Evolutionary conservation across 768 basidiomycete species (phyloP), one percentile per base, ranked within the genome.

Genomic region (Pleurotus cornucopiae): DNA sequence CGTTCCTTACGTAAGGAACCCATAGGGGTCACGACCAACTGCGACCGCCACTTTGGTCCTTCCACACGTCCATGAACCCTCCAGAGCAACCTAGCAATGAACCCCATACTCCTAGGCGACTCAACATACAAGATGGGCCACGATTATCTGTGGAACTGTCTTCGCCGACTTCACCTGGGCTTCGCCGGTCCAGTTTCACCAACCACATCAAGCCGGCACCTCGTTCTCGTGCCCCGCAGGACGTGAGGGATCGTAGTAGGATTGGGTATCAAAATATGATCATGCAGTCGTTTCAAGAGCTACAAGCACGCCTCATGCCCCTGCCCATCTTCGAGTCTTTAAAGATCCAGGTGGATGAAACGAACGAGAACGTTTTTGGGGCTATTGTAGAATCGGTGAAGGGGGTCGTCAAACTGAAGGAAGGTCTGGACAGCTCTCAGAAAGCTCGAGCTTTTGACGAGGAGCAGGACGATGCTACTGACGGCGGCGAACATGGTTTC

Each of bases 261-360:
- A 53, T 40, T 53, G 51, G 51, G 12, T 53, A 45, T 58, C 60
- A 59, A 55, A 60, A 40, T 25, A 52, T 55, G 49, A 51, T 48
- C 20, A 63, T 54, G 40, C 30, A 40, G 38, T 51, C 37, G 54
- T 38, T 44, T 37, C 55, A 43, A 30, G 82, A 86, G 61, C 75
- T 93, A n/a, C 78, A 81, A 46, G 71, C 69, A 49, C 76, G 90
- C 55, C 71, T 69, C 3, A 73, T 75, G 58, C 83, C 86, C 26
- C 81, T 83, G 2, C 65, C 81, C 1, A 69, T 82, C 34, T 77
- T 80, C 55, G 79, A 82, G 39, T 62, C 66, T 5, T 67, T 79
- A 23, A 66, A 67, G 38, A 65, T 63, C 9, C 48, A 62, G 13
- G 61, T 61, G 16, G 59, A 66, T 21, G 66, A 65, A 47, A 52